These are phyloP conservation scores for Arthrobotrys megalospora DNA, from an alignment of 2,329 filamentous ascomycete genomes.

Conservation along the genomic window DNA sequence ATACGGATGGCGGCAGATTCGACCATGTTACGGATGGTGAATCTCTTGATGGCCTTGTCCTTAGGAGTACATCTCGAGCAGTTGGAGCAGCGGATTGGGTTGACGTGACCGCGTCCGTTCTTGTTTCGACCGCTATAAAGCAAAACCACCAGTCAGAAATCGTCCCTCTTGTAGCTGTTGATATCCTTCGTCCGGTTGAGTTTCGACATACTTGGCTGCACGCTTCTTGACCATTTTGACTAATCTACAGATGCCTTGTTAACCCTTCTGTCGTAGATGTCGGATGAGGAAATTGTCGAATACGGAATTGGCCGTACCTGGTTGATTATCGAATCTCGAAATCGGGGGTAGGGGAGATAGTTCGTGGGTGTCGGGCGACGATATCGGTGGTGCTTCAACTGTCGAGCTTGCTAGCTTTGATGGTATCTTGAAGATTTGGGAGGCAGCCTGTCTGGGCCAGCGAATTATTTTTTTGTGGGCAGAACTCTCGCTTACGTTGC, in stretches of 20 bases:
- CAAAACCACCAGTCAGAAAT: constrained; percentile 44
- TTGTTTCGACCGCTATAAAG: constrained; percentile 91
- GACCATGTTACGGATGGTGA: constrained; percentile 99
- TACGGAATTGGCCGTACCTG: constrained; percentile 45
- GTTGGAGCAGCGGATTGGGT: constrained; percentile 96
- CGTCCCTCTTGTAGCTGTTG: constrained; percentile 23
- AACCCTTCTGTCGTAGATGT: constrained; percentile 37
- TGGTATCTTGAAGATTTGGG: constrained; percentile 56
- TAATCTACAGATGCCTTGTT: constrained; percentile 47
- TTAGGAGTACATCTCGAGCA: constrained; percentile 89
- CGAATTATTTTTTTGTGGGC: constrained; percentile 61
- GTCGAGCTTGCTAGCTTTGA: constrained; percentile 36
- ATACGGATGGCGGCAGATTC: constrained; percentile 99
- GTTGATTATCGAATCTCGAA: constrained; percentile 47
- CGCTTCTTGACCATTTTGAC: constrained; percentile 79
- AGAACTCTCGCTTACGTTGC: constrained; percentile 48
- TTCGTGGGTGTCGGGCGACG: constrained; percentile 35
- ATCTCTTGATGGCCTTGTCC: constrained; percentile 99
- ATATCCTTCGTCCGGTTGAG: constrained; percentile 12
- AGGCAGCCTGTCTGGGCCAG: constrained; percentile 28
- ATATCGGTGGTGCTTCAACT: constrained; percentile 51
- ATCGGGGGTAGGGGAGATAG: constrained; percentile 28
- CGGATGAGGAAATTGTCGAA: constrained; percentile 35
- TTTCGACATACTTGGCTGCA: constrained; percentile 77
- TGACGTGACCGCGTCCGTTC: constrained; percentile 99